Evolutionary conservation across 805 yeast genomes (phyloP), one percentile per base, ranked within the genome.

Genomic region (Saccharomycopsis babjevae): DNA sequence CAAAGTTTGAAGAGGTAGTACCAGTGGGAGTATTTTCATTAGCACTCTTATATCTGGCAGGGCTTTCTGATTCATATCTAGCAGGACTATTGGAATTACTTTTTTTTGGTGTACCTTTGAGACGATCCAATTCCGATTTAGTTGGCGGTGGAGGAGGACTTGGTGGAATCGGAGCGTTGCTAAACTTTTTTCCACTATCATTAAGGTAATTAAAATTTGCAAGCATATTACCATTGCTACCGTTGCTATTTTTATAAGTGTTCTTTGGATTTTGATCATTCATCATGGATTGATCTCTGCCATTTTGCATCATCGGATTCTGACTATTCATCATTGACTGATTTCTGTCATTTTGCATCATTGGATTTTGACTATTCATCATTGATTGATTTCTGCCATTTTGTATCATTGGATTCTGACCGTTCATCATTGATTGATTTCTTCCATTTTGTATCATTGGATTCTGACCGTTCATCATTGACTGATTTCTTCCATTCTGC

Each of bases 191-290:
- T 1, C 18, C 16, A 16, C 7, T 36, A 2, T 10, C 25, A 18
- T 22, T 55, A 22, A 3, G 15, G 16, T 40, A 13, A 40, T 40
- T 39, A 42, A 15, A 25, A 40, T 36, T n/a, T 18, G 39, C 42
- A 55, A 10, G 22, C 8, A 36, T 38, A 10, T 25, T 34, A 18
- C n/a, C 28, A 13, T 38, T 10, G n/a, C 20, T 16, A 7, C 20
- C 20, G 38, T 36, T 34, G 16, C 34, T 55, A 25, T 20, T 36
- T 34, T 34, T 28, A 52, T 52, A 34, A 20, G 36, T 50, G 36
- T 54, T 50, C 43, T 40, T 50, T 3, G 63, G 65, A 50, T 62
- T 62, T 28, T 42, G 57, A 63, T 58, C 56, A 32, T 61, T 62
- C 8, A 57, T 50, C 56, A 62, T n/a, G 16, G 38, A 34, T 34